Percentiles rank a stretch among this genome's conserved stretches.
These are phyloP conservation scores for Lentinula novae-zelandiae DNA, from an alignment of 1,284 basidiomycete species.

Conservation along the genomic window DNA sequence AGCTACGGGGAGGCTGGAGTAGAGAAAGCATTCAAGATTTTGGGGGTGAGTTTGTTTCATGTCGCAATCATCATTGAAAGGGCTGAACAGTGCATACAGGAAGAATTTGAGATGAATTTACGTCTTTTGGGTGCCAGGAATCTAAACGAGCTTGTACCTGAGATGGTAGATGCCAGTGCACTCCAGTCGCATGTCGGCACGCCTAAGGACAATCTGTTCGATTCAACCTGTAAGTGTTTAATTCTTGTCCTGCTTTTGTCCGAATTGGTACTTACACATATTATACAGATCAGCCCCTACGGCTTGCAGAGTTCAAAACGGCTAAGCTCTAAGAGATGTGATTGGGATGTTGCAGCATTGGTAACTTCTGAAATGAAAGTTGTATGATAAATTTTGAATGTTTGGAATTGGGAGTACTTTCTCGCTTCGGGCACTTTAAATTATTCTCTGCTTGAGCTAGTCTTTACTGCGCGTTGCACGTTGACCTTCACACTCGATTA, in stretches of 20 bases:
- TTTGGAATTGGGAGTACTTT: too few species aligned
- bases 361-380: too few species aligned
- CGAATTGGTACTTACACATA: not conserved
- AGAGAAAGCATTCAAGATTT: conserved; percentile 46
- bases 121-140: conserved; percentile 75
- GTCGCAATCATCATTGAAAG: not conserved
- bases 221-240: conserved; percentile 44
- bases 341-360: not conserved
- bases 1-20: conserved; percentile 64
- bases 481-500: too few species aligned
- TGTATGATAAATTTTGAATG: too few species aligned
- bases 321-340: not conserved
- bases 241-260: not conserved
- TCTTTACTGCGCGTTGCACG: too few species aligned
- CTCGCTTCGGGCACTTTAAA: too few species aligned
- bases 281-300: conserved; percentile 27
- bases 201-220: conserved; percentile 45
- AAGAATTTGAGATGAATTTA: conserved; percentile 89
- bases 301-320: conserved; percentile 24
- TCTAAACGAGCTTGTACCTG: conserved; percentile 68
- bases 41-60: conserved; percentile 23
- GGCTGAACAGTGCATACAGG: conserved; percentile 34
- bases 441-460: too few species aligned
- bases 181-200: conserved; percentile 35
- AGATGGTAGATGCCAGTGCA: conserved; percentile 73